Base-by-base conservation (phyloP, 345 rosid species). In the Brassica cretica region DNA sequence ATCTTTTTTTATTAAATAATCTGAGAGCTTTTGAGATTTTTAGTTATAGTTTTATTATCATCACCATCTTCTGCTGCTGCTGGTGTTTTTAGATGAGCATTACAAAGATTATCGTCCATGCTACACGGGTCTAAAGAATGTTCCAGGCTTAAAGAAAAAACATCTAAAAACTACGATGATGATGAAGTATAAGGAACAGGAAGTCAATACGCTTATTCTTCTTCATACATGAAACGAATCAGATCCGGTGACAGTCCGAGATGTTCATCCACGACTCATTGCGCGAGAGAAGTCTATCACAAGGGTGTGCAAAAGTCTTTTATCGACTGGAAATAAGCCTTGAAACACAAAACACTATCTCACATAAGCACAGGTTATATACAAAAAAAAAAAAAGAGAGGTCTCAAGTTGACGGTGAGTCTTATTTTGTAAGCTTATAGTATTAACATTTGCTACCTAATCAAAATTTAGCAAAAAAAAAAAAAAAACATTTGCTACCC, bases 71-170 rank as follows among this genome's bases (percentile, higher is more conserved):
- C 37, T 49, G 24, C 24, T 21, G 24, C 24, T 21, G 24, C 24
- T 21, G 24, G 37, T 33, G 37, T 33, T 33, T 6, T 49, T 67
- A 76, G 78, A 72, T 59, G 37, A 19, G 73, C 64, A 59, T 59
- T 37, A 51, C 46, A 44, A 18, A 68, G 25, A 70, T 66, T 27
- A 27, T 55, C 79, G 64, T 64, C 25, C 39, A 0, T 53, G 4
- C 33, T 51, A 79, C 80, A 76, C 86, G 83, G 99, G 98, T 74
- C 79, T 91, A 85, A 88, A 83, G 82, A 83, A 65, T 10, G 46
- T 86, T 76, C 97, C 92, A 5, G 98, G 98, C 76, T 81, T 90
- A 80, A 95, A 95, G 74, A 86, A 82, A 93, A 93, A 88, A 61
- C 76, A 62, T 71, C 79, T 11, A 37, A 29, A 5, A 16, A 53